Evolutionary conservation across 2,329 filamentous ascomycete genomes (phyloP), one percentile per base, ranked within the genome.

Genomic region (Chalaropsis thielavioides): DNA sequence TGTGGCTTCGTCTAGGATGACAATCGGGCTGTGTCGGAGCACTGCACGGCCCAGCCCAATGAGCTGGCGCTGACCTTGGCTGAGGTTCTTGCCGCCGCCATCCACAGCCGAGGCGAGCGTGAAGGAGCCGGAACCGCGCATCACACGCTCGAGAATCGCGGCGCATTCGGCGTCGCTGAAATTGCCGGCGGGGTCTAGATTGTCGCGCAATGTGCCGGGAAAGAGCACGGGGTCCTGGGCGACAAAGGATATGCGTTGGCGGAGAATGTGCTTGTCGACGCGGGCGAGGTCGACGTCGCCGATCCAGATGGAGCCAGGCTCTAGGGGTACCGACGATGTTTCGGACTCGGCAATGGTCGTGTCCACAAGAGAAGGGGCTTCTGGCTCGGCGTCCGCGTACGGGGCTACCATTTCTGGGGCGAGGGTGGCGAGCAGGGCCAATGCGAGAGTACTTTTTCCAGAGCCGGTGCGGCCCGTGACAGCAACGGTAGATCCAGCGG

Each of bases 391-490:
- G 15, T 66, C 64, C 6, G 65, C 44, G 46, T 64, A 64, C 7
- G 43, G 31, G 2, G n/a, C 31, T n/a, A 31, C 27, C 17, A 59
- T 19, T 13, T 67, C 66, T 0, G 83, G 81, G 0, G 79, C 76
- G 51, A 85, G 76, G 0, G 82, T 83, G 2, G 79, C 81, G 0
- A 84, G 76, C 0, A 86, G 76, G 1, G 81, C 80, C 38, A 85
- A 79, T 1, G 83, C 83, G 1, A 86, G 76, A 0, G 91, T 96
- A 35, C 87, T 92, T 75, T 96, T 96, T 17, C 91, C 91, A 0
- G 89, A 94, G 0, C 89, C 87, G 0, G 92, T 96, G 43, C 91
- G 84, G 1, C 91, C 91, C 0, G 92, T 86, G 5, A 96, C 83
- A 0, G 82, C 81, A 46, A 83, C 83, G 0, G 81, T 84, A 8